Evolutionary conservation across 1,284 basidiomycete genomes (phyloP), one percentile per base, ranked within the genome.

Genomic region (Melampsora larici-populina): DNA sequence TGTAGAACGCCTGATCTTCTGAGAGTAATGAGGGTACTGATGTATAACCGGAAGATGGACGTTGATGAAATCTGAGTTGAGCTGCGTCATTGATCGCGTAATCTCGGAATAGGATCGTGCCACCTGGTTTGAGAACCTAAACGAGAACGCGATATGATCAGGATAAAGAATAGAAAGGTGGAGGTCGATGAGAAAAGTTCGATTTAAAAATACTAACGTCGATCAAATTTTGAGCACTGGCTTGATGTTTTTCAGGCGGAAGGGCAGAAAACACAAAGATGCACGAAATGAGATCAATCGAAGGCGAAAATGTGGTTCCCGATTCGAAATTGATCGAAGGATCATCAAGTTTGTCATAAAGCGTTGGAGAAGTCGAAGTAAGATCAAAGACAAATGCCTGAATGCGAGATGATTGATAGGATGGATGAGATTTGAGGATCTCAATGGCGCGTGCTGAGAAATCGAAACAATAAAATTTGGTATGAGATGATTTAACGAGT

Each of bases 251-350:
- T 0, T 79, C 46, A 0, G 84, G 84, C 2, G 84, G 81, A n/a
- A 85, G 81, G 1, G 84, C 84, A 17, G 83, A 83, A 1, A 84
- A 80, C 8, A 84, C 84, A 67, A 84, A 84, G 70, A 84, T 81
- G 9, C 82, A 79, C 33, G 80, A 81, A 69, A 84, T 81, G 33
- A 82, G 80, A 31, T 81, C 55, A 29, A 58, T 18, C 18, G 26
- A 58, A 58, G 55, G 26, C 2, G 55, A 58, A 29, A n/a, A 24
- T 2, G 21, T n/a, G 9, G 51, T 15, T 24, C 5, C 18, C 15
- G 21, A 15, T 5, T 58, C 7, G n/a, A 58, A 24, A 8, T 24
- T 29, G 55, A 29, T n/a, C 7, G 55, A 58, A 5, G 11, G 3
- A 8, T 58, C 55, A 11, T 58, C n/a, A 2, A 58, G 15, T 58